Base-by-base conservation (phyloP, 169 alveolate genomes). In the Eimeria tenella region DNA sequence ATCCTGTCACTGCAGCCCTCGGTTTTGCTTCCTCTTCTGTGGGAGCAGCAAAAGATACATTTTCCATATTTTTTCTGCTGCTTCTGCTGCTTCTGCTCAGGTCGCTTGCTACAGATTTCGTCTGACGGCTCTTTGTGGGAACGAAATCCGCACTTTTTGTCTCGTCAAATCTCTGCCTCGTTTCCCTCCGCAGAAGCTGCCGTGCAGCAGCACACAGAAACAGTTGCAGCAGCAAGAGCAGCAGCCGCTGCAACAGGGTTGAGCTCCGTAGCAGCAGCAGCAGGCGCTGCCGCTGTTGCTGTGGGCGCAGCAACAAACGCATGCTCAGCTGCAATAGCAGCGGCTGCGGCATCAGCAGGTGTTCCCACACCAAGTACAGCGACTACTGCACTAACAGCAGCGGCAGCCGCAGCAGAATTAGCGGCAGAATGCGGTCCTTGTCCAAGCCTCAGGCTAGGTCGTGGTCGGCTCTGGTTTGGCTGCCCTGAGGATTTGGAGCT, bases 91-190 rank as follows among this genome's bases (percentile, higher is more conserved):
- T 15, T 74, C 23, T 53, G 42, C 68, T 17, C 87, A 77, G 87
- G 87, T 50, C 49, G 68, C 42, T 55, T 77, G 87, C 25, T 77
- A 42, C 87, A 77, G 53, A 65, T 77, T 23, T 7, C 87, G 17
- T 15, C 87, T 5, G 87, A 77, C 62, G 68, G 87, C 25, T 77
- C 87, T 53, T n/a, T 19, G 50, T 77, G 87, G 87, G 68, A 77
- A 19, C 87, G 62, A 23, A 49, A 77, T 42, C 19, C 25, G 25
- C 21, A 49, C 63, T 6, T 50, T n/a, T 4, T 49, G 13, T n/a
- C 5, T 1, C 63, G 68, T 5, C 8, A 6, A 21, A 11, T 49
- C n/a, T 15, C 87, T 77, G 70, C 31, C 62, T 49, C 65, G 6
- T 11, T 13, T 19, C 23, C 31, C 31, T 10, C 42, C 15, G 87